Conservation (phyloP, 2,329 filamentous ascomycete genomes). For the Nigrospora oryzae region DNA sequence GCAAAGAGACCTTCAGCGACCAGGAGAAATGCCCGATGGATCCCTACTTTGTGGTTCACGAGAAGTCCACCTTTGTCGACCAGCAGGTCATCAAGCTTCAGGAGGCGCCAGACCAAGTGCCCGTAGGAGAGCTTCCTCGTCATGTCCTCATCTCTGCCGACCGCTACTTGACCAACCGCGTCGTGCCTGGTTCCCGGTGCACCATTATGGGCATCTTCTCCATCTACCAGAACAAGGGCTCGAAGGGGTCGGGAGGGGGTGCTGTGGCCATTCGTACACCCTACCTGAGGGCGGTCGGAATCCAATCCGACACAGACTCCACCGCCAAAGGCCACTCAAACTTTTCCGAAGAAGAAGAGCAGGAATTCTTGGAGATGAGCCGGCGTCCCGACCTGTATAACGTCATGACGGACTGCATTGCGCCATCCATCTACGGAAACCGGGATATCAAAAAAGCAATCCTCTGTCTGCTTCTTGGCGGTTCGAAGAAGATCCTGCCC, state of each 20-base stretch:
- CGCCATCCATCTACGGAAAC: constrained; percentile 96
- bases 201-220: constrained; percentile 97
- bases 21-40: constrained; percentile 79
- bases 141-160: constrained; percentile 97
- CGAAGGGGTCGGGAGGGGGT: constrained; percentile 65
- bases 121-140: constrained; percentile 87
- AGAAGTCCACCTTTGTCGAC: constrained; percentile 90
- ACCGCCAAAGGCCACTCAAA: constrained; percentile 75
- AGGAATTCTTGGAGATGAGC: constrained; percentile 90
- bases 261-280: constrained; percentile 94
- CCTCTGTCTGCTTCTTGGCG: constrained; percentile 83
- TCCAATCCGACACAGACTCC: constrained; percentile 84
- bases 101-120: constrained; percentile 94
- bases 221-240: constrained; percentile 89
- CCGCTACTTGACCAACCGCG: constrained; percentile 87
- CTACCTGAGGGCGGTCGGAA: constrained; percentile 86
- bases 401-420: constrained; percentile 83
- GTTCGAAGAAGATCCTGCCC: constrained; percentile 94
- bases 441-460: constrained; percentile 96
- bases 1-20: constrained; percentile 57
- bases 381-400: constrained; percentile 87
- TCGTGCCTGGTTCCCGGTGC: constrained; percentile 90
- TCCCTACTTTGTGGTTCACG: constrained; percentile 92
- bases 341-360: constrained; percentile 93
- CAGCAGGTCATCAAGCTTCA: constrained; percentile 98